Evolutionary conservation across 345 rosid species (phyloP), one percentile per base, ranked within the genome.

Genomic region (Noccaea caerulescens): DNA sequence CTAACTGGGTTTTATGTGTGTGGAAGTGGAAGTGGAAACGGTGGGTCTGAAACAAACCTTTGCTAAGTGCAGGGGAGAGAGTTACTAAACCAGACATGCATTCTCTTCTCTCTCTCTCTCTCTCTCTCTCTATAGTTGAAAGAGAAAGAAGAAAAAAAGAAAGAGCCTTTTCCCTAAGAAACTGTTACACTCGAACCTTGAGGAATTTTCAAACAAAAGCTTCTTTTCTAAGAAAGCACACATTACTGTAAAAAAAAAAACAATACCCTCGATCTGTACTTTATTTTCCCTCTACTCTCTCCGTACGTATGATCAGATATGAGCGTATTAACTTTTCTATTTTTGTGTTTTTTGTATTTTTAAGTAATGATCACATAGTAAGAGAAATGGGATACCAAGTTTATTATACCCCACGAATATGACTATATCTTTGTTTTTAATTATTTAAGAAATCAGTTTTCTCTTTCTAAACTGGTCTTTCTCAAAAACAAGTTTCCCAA

Each of bases 81-180:
- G 6, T 66, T 66, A 58, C 33, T 50, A 50, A 58, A 51, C 73
- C 41, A 68, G 60, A 60, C 51, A 52, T 36, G 68, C 69, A 60
- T 67, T 60, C 63, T 60, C 77, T 41, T 57, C 71, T 38, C 55
- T 73, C 18, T 42, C 53, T 56, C 50, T 71, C 70, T 36, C 52
- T 23, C 65, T 20, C 34, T 27, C 30, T 27, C 27, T 25, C 27
- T 25, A 16, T 16, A 16, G n/a, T n/a, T n/a, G n/a, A n/a, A 16
- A 38, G 71, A 57, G 66, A 72, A 49, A 32, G 30, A 39, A 42
- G 9, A 72, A 36, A 64, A 12, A 43, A n/a, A 27, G 14, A 23
- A 54, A 25, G 69, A 74, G 50, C 37, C 47, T 53, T 75, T 36
- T 37, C 39, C 53, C 34, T 41, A 6, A 33, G 42, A 50, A 43